Percentiles rank a stretch among this genome's conserved stretches.
phyloP scores from a whole-genome alignment of 1,284 basidiomycete genomes.

The Volvariella surrecta region DNA sequence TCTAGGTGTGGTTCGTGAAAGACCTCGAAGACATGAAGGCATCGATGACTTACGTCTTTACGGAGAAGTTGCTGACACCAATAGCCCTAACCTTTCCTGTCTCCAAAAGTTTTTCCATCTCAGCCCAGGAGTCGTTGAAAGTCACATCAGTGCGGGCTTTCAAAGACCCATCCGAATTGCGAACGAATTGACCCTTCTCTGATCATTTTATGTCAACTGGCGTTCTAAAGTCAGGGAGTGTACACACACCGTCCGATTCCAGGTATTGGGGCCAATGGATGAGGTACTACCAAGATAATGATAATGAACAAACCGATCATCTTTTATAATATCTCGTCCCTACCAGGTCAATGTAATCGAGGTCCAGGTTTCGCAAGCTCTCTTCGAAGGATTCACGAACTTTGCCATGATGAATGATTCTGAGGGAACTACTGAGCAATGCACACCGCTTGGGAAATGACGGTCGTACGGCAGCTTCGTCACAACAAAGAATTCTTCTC shows the following conservation, averaged over 20 bases:
- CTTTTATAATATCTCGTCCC: too few relatives aligned
- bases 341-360: conserved; percentile 52
- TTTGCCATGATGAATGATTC: conserved; percentile 30
- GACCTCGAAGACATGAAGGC: too few relatives aligned
- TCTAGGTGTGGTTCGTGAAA: too few relatives aligned
- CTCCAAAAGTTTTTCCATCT: conserved; percentile 43
- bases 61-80: conserved; percentile 67
- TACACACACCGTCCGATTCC: conserved; percentile 12
- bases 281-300: conserved; percentile 33
- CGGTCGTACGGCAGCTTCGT: conserved; percentile 37
- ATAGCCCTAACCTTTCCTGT: conserved; percentile 64
- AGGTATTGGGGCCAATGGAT: conserved; percentile 50
- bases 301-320: too few relatives aligned
- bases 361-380: conserved; percentile 44
- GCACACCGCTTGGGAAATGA: too few relatives aligned
- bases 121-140: conserved; percentile 15
- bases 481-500: conserved; percentile 43
- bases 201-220: too few relatives aligned
- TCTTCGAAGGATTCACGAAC: conserved; percentile 42
- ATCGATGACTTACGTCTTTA: conserved; percentile 32
- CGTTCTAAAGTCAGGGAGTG: background rate
- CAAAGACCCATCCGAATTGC: background rate
- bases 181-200: background rate
- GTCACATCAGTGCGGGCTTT: background rate
- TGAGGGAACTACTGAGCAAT: too few relatives aligned